Evolutionary conservation across 2,329 filamentous ascomycete species (phyloP), one percentile per base, ranked within the genome.

Genomic region (Diplodia intermedia): DNA sequence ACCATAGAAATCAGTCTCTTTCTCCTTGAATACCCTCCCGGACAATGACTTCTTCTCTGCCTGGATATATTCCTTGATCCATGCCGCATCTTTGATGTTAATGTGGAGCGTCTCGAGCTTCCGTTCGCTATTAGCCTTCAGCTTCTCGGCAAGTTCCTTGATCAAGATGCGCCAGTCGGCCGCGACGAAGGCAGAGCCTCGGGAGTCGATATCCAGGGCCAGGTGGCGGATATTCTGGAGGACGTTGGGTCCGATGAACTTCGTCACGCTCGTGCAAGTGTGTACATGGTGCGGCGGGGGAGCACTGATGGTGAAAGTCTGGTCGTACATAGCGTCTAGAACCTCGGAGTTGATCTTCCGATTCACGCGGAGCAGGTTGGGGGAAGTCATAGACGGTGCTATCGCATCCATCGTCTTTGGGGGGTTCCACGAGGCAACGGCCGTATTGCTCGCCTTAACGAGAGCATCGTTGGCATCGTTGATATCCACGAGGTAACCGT

Each of bases 391-490:
- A n/a, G 47, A 20, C n/a, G 66, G 66, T 5, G 47, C 56, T 50
- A 62, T 68, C 31, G 63, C 52, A 14, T 66, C 60, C 60, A 63
- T 63, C 8, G 60, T 52, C 60, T 26, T 53, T 5, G 60, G 60
- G 14, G 60, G 60, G 31, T 63, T 52, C 60, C 60, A 63, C n/a
- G 14, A 20, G 3, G n/a, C 11, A 14, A 63, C 47, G 12, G 60
- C 60, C 2, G 60, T 63, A 3, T 40, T 12, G 11, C 60, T 63
- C 14, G 60, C 60, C 60, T 63, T 63, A n/a, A 52, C 31, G 36
- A 68, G 40, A 12, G 57, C 52, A 11, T 26, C 29, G 36, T 56
- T 43, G 3, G 60, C 67, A 33, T 65, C 67, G 15, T 68, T 68
- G 60, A 52, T 53, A 60, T 68, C 57, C 14, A 65, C 8, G 38